A percentile compares a stretch with the other conserved stretches of the same genome.
These are phyloP conservation scores for Aspergillus carbonarius DNA, from an alignment of 2,329 filamentous ascomycete genomes.

Conservation along the genomic window DNA sequence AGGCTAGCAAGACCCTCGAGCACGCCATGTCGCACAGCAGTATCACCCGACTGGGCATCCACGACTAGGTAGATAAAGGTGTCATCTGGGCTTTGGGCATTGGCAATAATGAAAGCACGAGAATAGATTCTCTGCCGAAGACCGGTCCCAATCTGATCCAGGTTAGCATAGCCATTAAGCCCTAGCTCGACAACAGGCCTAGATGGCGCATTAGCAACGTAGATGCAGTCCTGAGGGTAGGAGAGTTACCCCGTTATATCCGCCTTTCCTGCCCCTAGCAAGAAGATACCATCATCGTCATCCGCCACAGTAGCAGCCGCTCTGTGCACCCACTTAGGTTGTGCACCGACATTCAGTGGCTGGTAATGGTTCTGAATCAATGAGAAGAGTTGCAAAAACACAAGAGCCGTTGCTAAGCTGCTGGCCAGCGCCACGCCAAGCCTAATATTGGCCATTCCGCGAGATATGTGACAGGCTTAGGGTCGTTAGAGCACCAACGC, in stretches of 20 bases:
- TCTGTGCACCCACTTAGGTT: slow-evolving; percentile 26
- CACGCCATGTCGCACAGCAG: slow-evolving; percentile 83
- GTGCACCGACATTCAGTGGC: slow-evolving; percentile 16
- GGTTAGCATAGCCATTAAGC: slow-evolving; percentile 87
- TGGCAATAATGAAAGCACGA: slow-evolving; percentile 82
- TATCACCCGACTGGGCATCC: slow-evolving; percentile 85
- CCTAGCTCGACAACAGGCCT: slow-evolving; percentile 86
- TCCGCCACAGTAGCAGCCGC: slow-evolving; percentile 20
- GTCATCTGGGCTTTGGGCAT: slow-evolving; percentile 63
- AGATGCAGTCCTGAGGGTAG: background rate
- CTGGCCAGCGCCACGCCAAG: slow-evolving; percentile 26
- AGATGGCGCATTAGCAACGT: background rate
- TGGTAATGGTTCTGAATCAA: slow-evolving; percentile 19
- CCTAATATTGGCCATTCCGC: slow-evolving; percentile 32
- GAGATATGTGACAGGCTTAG: background rate
- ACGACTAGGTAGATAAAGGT: slow-evolving; percentile 85
- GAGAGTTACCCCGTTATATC: slow-evolving; percentile 65
- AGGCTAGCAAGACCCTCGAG: slow-evolving; percentile 68
- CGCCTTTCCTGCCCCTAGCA: slow-evolving; percentile 68
- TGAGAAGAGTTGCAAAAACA: slow-evolving; percentile 34
- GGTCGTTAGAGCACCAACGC: slow-evolving; percentile 10
- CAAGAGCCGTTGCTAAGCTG: slow-evolving; percentile 27
- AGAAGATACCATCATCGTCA: slow-evolving; percentile 53
- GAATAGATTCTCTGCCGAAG: slow-evolving; percentile 85
- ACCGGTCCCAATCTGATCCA: slow-evolving; percentile 77